Evolutionary conservation across 2,329 filamentous ascomycete genomes (phyloP).

Genomic region (Venturia asperata): DNA sequence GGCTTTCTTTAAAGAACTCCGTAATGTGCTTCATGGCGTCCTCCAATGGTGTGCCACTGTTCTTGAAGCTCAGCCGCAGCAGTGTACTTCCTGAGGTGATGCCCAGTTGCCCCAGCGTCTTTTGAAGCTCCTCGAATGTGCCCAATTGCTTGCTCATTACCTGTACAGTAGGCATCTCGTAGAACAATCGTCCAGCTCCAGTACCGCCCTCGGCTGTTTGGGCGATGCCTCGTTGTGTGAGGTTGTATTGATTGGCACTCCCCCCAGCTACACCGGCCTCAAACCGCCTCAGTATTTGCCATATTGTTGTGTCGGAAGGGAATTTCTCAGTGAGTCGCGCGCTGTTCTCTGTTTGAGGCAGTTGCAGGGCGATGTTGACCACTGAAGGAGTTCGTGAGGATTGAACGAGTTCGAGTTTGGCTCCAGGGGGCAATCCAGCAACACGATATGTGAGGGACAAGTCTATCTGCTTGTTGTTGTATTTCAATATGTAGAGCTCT

Average conservation of each 20-base stretch:
- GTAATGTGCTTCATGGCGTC: conserved; percentile 79
- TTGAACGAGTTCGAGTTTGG: conserved; percentile 86
- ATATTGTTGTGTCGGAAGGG: conserved; percentile 78
- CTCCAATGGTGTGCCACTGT: conserved; percentile 70
- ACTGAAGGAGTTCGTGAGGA: conserved; percentile 77
- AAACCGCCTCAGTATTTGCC: conserved; percentile 84
- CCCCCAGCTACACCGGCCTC: conserved; percentile 65
- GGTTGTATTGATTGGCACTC: conserved; percentile 52
- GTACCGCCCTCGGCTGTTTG: conserved; percentile 47
- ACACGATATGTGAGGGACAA: conserved; percentile 78
- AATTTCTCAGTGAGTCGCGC: conserved; percentile 76
- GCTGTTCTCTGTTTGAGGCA: conserved; percentile 66
- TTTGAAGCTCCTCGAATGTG: conserved; percentile 75
- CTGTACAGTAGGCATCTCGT: conserved; percentile 78
- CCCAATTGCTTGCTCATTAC: conserved; percentile 75
- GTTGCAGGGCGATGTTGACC: conserved; percentile 81
- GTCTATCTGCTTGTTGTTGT: conserved; percentile 80
- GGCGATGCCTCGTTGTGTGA: conserved; percentile 76
- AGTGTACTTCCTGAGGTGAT: conserved; percentile 78
- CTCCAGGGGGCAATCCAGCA: conserved; percentile 73
- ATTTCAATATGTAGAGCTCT: conserved; percentile 77
- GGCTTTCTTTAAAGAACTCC: conserved; percentile 57
- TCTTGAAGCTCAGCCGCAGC: conserved; percentile 68
- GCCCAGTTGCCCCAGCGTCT: conserved; percentile 78
- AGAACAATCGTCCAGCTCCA: conserved; percentile 68